Conservation (phyloP, 345 rosid species). For the Chamaenerion angustifolium region DNA sequence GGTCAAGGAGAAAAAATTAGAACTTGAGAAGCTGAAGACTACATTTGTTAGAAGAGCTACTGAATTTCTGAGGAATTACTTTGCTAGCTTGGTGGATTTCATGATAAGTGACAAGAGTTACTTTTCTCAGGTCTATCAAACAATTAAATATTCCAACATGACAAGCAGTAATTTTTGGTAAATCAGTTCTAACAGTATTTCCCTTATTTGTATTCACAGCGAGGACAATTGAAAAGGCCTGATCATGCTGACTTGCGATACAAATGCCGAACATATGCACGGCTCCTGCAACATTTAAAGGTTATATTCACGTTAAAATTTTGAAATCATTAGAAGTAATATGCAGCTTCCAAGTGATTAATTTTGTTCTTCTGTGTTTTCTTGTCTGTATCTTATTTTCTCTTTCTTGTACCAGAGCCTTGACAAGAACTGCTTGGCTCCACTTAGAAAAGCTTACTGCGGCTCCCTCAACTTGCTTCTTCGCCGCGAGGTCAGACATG, state of each 20-base stretch:
- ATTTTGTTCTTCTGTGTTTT: neutral
- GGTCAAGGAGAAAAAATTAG: slow-evolving; percentile 85
- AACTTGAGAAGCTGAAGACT: slow-evolving; percentile 62
- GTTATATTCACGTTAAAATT: slow-evolving; percentile 17
- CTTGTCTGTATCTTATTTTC: neutral
- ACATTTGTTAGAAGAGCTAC: slow-evolving; percentile 90
- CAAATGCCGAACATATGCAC: slow-evolving; percentile 99
- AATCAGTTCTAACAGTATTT: slow-evolving; percentile 9
- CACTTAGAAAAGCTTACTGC: slow-evolving; percentile 94
- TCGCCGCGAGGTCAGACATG: slow-evolving; percentile 78
- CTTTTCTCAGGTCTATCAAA: slow-evolving; percentile 73
- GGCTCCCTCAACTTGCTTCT: slow-evolving; percentile 93
- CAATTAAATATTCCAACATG: too few relatives aligned
- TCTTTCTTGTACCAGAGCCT: slow-evolving; percentile 48
- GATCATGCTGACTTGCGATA: slow-evolving; percentile 99
- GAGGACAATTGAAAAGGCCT: slow-evolving; percentile 96
- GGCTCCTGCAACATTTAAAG: slow-evolving; percentile 93
- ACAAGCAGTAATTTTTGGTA: neutral
- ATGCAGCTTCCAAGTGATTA: neutral
- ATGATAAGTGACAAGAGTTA: slow-evolving; percentile 97
- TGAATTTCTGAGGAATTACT: slow-evolving; percentile 89
- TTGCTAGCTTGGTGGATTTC: slow-evolving; percentile 97
- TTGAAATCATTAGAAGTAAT: too few relatives aligned
- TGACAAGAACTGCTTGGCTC: slow-evolving; percentile 77
- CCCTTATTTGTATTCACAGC: slow-evolving; percentile 33